phyloP scores from a whole-genome alignment of 2,329 filamentous ascomycete species.

The Davidsoniella australis region DNA sequence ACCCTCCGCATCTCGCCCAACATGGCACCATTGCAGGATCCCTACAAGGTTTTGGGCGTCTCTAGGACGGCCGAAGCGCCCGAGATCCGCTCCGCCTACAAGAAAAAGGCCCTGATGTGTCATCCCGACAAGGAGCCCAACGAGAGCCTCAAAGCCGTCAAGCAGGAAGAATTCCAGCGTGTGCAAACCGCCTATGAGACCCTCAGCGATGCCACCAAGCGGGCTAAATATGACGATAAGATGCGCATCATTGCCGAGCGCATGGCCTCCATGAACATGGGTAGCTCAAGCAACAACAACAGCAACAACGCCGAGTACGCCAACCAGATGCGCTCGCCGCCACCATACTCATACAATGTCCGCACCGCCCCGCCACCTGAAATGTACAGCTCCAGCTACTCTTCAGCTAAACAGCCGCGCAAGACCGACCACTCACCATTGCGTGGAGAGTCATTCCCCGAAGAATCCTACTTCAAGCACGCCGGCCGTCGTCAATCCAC shows the following conservation, averaged over 20 bases:
- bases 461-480: background rate
- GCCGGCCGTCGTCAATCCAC: background rate
- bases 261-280: constrained; percentile 21
- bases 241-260: constrained; percentile 27
- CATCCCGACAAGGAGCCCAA: constrained; percentile 87
- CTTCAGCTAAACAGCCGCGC: background rate
- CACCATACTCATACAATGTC: constrained; percentile 18
- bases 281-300: constrained; percentile 21
- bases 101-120: constrained; percentile 73
- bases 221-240: constrained; percentile 62
- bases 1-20: constrained; percentile 13
- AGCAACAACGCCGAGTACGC: background rate
- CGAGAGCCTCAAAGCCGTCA: constrained; percentile 55
- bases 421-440: background rate
- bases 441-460: background rate
- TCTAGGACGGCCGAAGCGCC: constrained; percentile 50
- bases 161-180: constrained; percentile 76
- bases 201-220: constrained; percentile 58
- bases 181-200: constrained; percentile 89
- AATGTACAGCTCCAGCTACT: background rate
- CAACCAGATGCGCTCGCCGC: background rate
- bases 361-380: constrained; percentile 10
- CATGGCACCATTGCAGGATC: constrained; percentile 48
- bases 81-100: constrained; percentile 63
- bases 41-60: constrained; percentile 63